These are phyloP conservation scores for Choanephora cucurbitarum DNA, from an alignment of 371 early-diverging fungal species.

Conservation along the genomic window DNA sequence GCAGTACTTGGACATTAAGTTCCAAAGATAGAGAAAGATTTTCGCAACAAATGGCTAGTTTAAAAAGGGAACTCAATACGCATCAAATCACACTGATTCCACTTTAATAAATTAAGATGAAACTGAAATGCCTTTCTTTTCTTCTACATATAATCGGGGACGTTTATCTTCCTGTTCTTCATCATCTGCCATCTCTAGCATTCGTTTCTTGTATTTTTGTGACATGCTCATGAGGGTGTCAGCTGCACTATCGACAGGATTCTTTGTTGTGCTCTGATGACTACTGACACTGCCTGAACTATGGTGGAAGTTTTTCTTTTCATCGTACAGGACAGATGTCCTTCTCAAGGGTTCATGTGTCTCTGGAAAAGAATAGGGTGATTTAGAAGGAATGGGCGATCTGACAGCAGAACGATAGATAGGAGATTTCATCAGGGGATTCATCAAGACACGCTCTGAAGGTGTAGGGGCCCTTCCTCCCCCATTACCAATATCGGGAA, in stretches of 20 bases:
- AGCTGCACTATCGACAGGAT: conserved; percentile 37
- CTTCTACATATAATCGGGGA: conserved; percentile 12
- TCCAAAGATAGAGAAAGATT: conserved; percentile 73
- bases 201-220: conserved; percentile 20
- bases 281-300: conserved; percentile 10
- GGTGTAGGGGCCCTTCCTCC: conserved; percentile 37
- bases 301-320: conserved; percentile 13
- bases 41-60: conserved; percentile 70
- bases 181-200: conserved; percentile 30
- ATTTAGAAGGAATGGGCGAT: conserved; percentile 29
- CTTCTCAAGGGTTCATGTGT: conserved; percentile 23
- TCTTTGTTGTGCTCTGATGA: conserved; percentile 7
- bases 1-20: conserved; percentile 61
- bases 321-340: conserved; percentile 30
- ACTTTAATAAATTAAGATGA: conserved; percentile 23
- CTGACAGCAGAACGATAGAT: conserved; percentile 14
- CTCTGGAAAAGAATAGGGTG: not conserved
- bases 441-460: conserved; percentile 36
- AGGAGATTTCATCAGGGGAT: conserved; percentile 30
- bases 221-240: conserved; percentile 45
- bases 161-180: conserved; percentile 22
- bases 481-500: conserved; percentile 37
- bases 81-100: conserved; percentile 51
- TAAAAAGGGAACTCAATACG: conserved; percentile 58
- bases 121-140: conserved; percentile 20